Evolutionary conservation across 768 basidiomycete genomes (phyloP), one percentile per base, ranked within the genome.

Genomic region (Dioszegia aurantiaca): DNA sequence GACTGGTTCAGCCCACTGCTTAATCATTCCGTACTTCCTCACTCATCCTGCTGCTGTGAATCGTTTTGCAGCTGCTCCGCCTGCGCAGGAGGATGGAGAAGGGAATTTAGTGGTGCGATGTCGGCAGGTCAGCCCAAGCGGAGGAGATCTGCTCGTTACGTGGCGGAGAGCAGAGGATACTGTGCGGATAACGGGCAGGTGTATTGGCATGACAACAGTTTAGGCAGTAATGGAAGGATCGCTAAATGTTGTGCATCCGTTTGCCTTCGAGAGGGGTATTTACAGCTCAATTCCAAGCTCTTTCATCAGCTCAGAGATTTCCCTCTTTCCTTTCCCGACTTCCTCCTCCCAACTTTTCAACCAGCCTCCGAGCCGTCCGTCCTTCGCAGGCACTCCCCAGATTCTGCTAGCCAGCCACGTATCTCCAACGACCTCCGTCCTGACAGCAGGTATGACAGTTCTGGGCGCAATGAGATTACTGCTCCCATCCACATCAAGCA

Each of bases 401-500:
- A 87, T 82, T 6, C 79, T 85, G n/a, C 85, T 84, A 19, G 83
- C 81, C 24, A 86, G 70, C 85, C 84, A 86, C 12, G 79, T 70
- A 55, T 82, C 81, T 3, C 40, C 45, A 9, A 23, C 4, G 2
- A 58, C 46, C 19, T 58, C 47, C 4, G 43, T 44, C 24, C 43
- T 27, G 17, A 58, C 33, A 44, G 46, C 37, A 3, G 86, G 86
- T 51, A 87, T 73, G 8, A 86, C 82, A 21, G 86, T 84, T 19
- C 86, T 79, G 2, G 86, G 79, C n/a, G 81, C 81, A 58, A 87
- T 81, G 64, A 87, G 68, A 70, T 87, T 87, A 36, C 85, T 80
- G 75, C 87, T 87, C 31, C 86, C 83, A 69, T 88, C 87, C 21
- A 82, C 84, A 39, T 85, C 79, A 23, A 86, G 68, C 12, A 83